Percentiles rank a stretch among this genome's conserved stretches.
phyloP scores from a whole-genome alignment of 1,284 basidiomycete genomes.

The Hymenochaete sp. region DNA sequence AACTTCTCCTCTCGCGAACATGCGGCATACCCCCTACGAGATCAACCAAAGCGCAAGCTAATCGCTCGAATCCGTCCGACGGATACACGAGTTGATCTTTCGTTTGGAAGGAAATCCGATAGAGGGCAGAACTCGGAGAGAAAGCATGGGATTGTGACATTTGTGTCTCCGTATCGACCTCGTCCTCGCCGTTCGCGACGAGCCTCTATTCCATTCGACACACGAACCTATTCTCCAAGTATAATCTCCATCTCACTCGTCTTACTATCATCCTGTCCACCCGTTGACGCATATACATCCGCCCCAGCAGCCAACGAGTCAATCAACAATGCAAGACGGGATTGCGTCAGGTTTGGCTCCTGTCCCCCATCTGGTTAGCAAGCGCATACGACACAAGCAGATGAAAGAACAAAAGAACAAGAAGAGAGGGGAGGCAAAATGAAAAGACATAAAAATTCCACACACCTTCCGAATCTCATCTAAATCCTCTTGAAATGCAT shows the following conservation, averaged over 20 bases:
- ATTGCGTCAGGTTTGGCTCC: slow-evolving; percentile 63
- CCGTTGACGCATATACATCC: slow-evolving; percentile 49
- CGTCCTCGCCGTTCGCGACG: no score
- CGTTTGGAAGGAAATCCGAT: no score
- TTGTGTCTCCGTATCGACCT: no score
- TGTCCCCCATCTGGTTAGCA: slow-evolving; percentile 24
- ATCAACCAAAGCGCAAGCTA: no score
- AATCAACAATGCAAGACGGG: slow-evolving; percentile 59
- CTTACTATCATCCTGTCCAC: slow-evolving; percentile 23
- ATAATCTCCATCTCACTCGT: slow-evolving; percentile 47
- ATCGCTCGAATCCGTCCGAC: no score
- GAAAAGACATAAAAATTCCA: not conserved
- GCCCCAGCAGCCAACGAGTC: slow-evolving; percentile 71
- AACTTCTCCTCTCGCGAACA: no score
- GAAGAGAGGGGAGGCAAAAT: not conserved
- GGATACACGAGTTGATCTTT: no score
- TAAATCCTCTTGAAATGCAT: slow-evolving; percentile 69
- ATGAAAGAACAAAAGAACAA: not conserved
- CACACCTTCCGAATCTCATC: slow-evolving; percentile 67
- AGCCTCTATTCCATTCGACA: no score
- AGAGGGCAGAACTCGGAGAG: no score
- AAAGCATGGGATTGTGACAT: no score
- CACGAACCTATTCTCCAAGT: slow-evolving; percentile 24
- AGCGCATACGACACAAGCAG: not conserved
- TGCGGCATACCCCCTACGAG: no score